Conservation (phyloP, 192 early-diverging fungal genomes). For the Chytriomyces sp. region DNA sequence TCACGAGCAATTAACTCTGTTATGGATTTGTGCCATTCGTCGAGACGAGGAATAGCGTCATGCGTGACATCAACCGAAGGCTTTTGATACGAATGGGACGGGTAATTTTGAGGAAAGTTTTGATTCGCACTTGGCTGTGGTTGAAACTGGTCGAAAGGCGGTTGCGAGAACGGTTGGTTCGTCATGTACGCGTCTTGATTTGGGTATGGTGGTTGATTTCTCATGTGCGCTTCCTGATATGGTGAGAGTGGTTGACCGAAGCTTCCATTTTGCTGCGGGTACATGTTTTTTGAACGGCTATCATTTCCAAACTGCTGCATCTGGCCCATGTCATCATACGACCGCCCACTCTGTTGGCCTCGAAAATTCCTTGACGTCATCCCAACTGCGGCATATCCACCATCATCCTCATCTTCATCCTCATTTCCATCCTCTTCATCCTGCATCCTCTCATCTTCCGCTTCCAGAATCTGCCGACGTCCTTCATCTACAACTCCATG, state of each 20-base stretch:
- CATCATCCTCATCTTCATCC: not conserved
- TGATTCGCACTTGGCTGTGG: not conserved
- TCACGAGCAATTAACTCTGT: slow-evolving; percentile 4
- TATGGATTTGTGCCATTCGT: not conserved
- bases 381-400: not conserved
- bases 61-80: not conserved
- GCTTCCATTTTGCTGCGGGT: not conserved
- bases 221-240: not conserved
- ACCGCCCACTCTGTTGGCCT: not conserved
- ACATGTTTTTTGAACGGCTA: too few relatives aligned
- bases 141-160: not conserved
- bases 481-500: not conserved
- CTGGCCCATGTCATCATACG: not conserved
- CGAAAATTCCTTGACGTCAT: too few relatives aligned
- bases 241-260: not conserved
- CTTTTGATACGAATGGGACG: not conserved
- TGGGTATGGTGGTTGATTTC: not conserved
- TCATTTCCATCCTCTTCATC: not conserved
- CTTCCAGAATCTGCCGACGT: not conserved
- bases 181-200: not conserved
- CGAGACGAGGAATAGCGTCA: slow-evolving; percentile 8
- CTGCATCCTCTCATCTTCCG: not conserved
- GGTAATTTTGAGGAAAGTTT: not conserved
- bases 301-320: not conserved
- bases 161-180: not conserved